Evolutionary conservation across 805 yeast genomes (phyloP), one percentile per base, ranked within the genome.

Genomic region (Grigorovia humatica): DNA sequence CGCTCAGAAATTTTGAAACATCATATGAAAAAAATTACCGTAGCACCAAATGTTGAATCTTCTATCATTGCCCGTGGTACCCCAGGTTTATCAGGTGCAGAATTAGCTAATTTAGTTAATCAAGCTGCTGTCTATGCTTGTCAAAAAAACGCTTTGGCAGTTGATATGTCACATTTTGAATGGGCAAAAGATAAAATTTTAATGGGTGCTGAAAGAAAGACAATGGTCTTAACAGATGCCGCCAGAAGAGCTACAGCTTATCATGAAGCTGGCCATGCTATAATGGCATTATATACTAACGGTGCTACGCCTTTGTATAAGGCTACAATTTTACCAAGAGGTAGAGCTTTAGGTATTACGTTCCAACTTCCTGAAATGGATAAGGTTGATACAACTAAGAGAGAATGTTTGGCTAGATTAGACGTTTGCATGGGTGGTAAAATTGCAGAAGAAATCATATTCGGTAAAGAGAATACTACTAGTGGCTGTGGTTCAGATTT

Each of bases 341-440:
- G 99, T 45, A 75, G 96, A 58, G 99, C 99, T 0, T 74, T 93
- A 49, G 99, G 99, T 67, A 81, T 93, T 47, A 95, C 99, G 1
- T 93, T 90, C 79, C 98, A 91, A 70, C 78, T 93, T 58, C 99
- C 99, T 2, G 98, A 93, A 67, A 88, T 90, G 91, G 99, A 93
- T 71, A 91, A 93, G 73, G 89, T 87, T 55, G 98, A 91, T 64
- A 85, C 87, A 70, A 88, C 96, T 35, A 85, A 80, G 66, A 80
- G 77, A 54, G 98, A 93, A 70, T 87, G 96, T 67, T 75, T 84
- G 57, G 96, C 98, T 0, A 76, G 95, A 56, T 71, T 93, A 58
- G 99, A 93, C 68, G 99, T 93, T 48, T 89, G 96, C 67, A 93
- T 93, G 99, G 99, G 99, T 54, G 99, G 99, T 57, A 90, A 90